These are phyloP conservation scores for Elsinoe australis DNA, from an alignment of 2,329 filamentous ascomycete species.

Conservation along the genomic window DNA sequence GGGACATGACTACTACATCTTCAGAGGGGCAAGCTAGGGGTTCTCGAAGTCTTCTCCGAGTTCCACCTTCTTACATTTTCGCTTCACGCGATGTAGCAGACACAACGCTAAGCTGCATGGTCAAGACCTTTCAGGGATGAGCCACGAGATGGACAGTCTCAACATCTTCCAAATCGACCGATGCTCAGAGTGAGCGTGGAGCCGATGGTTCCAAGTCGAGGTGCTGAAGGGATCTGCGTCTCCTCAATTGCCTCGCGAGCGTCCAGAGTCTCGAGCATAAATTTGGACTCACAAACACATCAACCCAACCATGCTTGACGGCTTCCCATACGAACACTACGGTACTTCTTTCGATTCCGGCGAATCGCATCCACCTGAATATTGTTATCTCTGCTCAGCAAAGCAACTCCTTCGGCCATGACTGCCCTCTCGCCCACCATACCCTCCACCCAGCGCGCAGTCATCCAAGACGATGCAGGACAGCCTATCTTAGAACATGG, in stretches of 20 bases:
- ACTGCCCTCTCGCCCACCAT: too few relatives aligned
- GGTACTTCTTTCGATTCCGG: not conserved
- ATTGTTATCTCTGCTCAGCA: too few relatives aligned
- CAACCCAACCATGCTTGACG: not conserved
- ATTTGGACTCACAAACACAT: not conserved
- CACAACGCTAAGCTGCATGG: not conserved
- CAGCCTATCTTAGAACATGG: not conserved
- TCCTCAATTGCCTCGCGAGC: not conserved
- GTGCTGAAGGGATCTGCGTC: not conserved
- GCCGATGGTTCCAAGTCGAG: not conserved
- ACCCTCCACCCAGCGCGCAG: constrained; percentile 7
- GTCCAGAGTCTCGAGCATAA: not conserved
- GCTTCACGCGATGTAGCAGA: too few relatives aligned
- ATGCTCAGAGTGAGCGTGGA: not conserved
- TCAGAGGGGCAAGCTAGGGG: not conserved
- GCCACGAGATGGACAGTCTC: too few relatives aligned
- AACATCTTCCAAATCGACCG: too few relatives aligned
- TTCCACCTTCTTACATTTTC: too few relatives aligned
- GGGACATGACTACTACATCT: too few relatives aligned
- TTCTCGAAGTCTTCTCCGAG: not conserved
- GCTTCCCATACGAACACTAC: not conserved
- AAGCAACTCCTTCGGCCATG: too few relatives aligned
- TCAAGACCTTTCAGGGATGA: not conserved
- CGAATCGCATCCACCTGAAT: not conserved
- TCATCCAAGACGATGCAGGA: constrained; percentile 4